Conservation (phyloP, 257 asterid genomes). For the Solanum rostratum region DNA sequence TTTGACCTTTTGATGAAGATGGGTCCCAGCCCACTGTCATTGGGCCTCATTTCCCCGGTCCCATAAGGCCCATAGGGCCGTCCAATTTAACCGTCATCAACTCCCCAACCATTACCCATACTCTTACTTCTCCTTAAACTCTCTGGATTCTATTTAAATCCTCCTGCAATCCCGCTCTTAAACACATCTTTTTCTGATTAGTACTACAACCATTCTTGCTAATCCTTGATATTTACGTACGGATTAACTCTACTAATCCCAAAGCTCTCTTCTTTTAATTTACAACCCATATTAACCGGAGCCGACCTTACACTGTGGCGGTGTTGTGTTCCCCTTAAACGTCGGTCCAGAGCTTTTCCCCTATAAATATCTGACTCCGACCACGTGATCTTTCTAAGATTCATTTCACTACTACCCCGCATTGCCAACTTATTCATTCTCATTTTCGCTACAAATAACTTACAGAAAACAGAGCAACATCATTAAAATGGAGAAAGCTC, state of each 20-base stretch:
- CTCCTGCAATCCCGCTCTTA: neutral
- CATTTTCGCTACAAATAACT: neutral
- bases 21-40: neutral
- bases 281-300: neutral
- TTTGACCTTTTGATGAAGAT: neutral
- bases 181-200: neutral
- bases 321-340: neutral
- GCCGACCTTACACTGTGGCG: constrained; percentile 19
- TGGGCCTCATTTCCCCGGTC: neutral
- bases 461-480: neutral
- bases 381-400: neutral
- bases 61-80: neutral
- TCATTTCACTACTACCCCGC: neutral
- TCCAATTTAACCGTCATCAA: neutral
- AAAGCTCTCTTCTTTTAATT: neutral
- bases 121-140: neutral
- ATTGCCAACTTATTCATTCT: neutral
- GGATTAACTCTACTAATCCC: neutral
- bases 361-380: neutral
- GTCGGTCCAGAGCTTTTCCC: neutral
- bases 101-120: neutral
- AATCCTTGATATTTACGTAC: neutral
- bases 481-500: constrained; percentile 4
- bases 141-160: neutral
- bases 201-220: neutral